Evolutionary conservation across 164 flowering plant species (phyloP).

Genomic region (Stephania cephalantha): DNA sequence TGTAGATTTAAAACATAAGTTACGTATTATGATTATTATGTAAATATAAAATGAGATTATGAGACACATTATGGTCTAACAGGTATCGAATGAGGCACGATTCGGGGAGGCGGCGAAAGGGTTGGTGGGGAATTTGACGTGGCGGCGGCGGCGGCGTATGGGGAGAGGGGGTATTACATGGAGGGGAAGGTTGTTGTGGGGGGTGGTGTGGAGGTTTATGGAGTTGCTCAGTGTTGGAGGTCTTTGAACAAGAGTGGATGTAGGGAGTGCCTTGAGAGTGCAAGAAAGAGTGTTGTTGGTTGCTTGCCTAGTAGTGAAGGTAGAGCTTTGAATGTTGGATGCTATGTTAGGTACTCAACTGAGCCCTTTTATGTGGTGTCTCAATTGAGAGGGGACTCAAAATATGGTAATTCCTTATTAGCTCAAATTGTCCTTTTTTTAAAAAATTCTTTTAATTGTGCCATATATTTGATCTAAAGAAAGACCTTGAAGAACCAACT

Average conservation of each 20-base stretch:
- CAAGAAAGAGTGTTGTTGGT: background rate
- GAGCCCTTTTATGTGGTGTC: background rate
- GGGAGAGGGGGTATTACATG: background rate
- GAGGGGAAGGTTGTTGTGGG: background rate
- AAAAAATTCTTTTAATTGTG: no score
- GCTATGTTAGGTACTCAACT: background rate
- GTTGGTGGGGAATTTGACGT: background rate
- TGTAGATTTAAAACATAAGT: no score
- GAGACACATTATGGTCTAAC: no score
- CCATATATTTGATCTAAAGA: no score
- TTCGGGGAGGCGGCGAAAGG: background rate
- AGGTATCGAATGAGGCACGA: background rate
- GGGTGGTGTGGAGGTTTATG: background rate
- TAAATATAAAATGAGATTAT: no score
- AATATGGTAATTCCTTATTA: background rate
- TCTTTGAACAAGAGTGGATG: background rate
- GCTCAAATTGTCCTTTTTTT: no score
- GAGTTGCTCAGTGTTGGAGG: background rate
- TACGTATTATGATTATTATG: no score
- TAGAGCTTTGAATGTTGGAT: conserved; percentile 1
- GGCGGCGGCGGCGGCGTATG: background rate
- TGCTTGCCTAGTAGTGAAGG: background rate
- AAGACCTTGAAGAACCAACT: background rate
- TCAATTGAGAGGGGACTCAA: background rate
- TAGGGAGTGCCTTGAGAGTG: background rate